Evolutionary conservation across 148 eudicot species (phyloP).

Genomic region (Cornus florida): DNA sequence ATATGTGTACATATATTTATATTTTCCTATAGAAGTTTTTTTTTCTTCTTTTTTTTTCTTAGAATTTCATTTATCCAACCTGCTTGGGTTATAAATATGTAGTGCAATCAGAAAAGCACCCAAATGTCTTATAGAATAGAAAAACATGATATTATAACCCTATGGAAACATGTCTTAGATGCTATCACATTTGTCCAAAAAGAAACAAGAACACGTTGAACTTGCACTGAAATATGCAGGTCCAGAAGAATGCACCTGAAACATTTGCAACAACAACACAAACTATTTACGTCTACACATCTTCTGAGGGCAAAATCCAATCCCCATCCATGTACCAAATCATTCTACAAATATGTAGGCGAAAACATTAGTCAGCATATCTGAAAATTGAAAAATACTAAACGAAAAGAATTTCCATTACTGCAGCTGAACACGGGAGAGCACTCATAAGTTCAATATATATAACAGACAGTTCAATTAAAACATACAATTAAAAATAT

Average conservation of each 20-base stretch:
- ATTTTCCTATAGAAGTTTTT: too few species aligned
- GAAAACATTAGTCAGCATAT: slow-evolving; percentile 1
- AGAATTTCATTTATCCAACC: background rate
- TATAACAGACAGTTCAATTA: background rate
- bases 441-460: background rate
- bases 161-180: background rate
- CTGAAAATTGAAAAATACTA: background rate
- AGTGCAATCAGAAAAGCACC: background rate
- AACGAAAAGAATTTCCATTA: background rate
- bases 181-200: background rate
- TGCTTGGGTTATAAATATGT: background rate
- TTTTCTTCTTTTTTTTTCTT: too few species aligned
- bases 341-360: slow-evolving; percentile 52
- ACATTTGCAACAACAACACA: background rate
- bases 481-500: background rate
- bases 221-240: background rate
- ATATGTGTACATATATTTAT: too few species aligned
- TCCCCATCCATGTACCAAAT: slow-evolving; percentile 97
- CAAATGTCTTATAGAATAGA: background rate
- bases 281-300: slow-evolving; percentile 63
- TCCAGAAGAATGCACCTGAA: background rate
- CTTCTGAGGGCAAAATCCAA: slow-evolving; percentile 88
- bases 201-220: background rate
- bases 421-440: background rate
- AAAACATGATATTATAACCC: background rate